Percentiles rank a stretch among this genome's conserved stretches.
Conservation (phyloP, 2,329 filamentous ascomycete genomes). For the Botrytis galanthina region DNA sequence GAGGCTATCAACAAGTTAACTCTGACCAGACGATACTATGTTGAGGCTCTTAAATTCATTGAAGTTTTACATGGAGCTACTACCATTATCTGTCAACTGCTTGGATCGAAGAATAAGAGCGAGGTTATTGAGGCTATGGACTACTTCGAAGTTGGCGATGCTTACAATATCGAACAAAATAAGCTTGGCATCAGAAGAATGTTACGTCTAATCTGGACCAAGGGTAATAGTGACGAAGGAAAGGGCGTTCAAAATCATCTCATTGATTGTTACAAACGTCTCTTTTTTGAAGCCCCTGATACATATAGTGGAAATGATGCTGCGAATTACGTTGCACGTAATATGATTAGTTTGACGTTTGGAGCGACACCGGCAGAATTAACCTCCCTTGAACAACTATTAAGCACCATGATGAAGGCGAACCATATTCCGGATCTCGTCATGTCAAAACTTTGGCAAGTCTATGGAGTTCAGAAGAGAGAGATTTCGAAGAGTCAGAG, state of each 20-base stretch:
- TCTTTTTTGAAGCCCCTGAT: slow-evolving; percentile 94
- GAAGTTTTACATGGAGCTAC: slow-evolving; percentile 85
- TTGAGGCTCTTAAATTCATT: slow-evolving; percentile 92
- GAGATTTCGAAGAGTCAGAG: slow-evolving; percentile 91
- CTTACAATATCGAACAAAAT: slow-evolving; percentile 93
- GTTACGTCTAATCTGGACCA: slow-evolving; percentile 97
- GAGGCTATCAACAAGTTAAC: slow-evolving; percentile 87
- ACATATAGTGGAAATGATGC: slow-evolving; percentile 85
- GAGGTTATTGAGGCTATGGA: slow-evolving; percentile 99
- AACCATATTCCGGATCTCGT: slow-evolving; percentile 83
- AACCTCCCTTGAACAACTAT: slow-evolving; percentile 89
- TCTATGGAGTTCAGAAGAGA: slow-evolving; percentile 90
- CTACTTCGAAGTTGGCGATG: slow-evolving; percentile 92
- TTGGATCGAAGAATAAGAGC: slow-evolving; percentile 95
- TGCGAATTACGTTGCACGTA: slow-evolving; percentile 91
- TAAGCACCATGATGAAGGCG: slow-evolving; percentile 97
- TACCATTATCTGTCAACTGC: slow-evolving; percentile 75
- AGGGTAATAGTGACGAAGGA: slow-evolving; percentile 97
- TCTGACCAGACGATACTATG: slow-evolving; percentile 84
- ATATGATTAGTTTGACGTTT: slow-evolving; percentile 99
- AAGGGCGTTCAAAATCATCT: slow-evolving; percentile 96
- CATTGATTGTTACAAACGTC: slow-evolving; percentile 91
- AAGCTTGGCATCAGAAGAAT: slow-evolving; percentile 91
- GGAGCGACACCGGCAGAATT: slow-evolving; percentile 92
- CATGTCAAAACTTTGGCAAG: slow-evolving; percentile 91